A percentile compares a stretch with the other conserved stretches of the same genome.
These are phyloP conservation scores for Colletotrichum liaoningense DNA, from an alignment of 2,329 filamentous ascomycete species.

Conservation along the genomic window DNA sequence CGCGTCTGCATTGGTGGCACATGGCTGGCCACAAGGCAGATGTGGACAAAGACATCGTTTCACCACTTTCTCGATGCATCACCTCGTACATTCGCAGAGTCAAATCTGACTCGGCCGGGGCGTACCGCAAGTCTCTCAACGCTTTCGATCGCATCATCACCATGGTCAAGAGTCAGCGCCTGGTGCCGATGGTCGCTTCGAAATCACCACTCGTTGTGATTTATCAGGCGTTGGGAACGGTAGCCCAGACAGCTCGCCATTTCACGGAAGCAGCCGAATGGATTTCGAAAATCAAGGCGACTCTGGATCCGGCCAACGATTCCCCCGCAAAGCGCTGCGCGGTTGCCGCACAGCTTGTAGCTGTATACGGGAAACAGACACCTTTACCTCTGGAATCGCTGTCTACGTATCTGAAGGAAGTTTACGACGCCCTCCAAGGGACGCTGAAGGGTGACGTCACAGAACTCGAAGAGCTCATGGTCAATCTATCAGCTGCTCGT, in stretches of 20 bases:
- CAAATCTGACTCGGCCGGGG: constrained; percentile 44
- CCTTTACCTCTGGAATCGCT: constrained; percentile 48
- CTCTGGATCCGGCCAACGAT: constrained; percentile 52
- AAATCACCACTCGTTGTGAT: constrained; percentile 58
- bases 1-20: constrained; percentile 74
- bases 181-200: constrained; percentile 49
- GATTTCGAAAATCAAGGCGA: constrained; percentile 58
- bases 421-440: constrained; percentile 67
- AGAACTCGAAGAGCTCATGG: constrained; percentile 71
- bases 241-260: constrained; percentile 58
- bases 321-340: constrained; percentile 63
- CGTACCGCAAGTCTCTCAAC: constrained; percentile 53
- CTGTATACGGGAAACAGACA: constrained; percentile 62
- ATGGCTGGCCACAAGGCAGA: constrained; percentile 70
- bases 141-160: constrained; percentile 47
- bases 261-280: constrained; percentile 66
- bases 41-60: constrained; percentile 72
- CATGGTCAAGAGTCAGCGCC: constrained; percentile 47
- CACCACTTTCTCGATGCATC: constrained; percentile 73
- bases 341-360: constrained; percentile 65
- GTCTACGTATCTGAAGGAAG: constrained; percentile 56
- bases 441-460: constrained; percentile 67
- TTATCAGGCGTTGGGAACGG: constrained; percentile 64
- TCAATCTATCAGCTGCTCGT: constrained; percentile 65
- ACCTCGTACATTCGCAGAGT: constrained; percentile 69